These are phyloP conservation scores for Quercus dentata DNA, from an alignment of 306 rosid species.

Conservation along the genomic window DNA sequence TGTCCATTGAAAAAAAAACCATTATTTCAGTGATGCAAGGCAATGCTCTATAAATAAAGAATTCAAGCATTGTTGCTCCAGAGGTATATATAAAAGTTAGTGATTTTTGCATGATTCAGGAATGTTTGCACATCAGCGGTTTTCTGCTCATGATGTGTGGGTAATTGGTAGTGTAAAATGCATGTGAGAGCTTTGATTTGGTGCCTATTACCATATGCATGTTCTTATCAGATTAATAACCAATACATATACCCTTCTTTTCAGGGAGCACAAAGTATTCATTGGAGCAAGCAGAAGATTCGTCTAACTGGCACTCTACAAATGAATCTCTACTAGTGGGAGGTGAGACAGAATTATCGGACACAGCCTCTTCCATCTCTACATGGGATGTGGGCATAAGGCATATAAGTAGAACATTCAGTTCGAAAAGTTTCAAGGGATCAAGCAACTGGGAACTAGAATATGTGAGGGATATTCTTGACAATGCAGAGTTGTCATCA, in stretches of 20 bases:
- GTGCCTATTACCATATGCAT: slow-evolving; percentile 6
- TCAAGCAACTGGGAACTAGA: slow-evolving; percentile 60
- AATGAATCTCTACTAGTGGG: slow-evolving; percentile 30
- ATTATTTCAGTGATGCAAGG: not conserved
- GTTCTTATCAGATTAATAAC: slow-evolving; percentile 5
- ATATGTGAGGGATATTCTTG: slow-evolving; percentile 52
- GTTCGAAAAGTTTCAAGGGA: slow-evolving; percentile 24
- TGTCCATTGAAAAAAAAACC: not conserved
- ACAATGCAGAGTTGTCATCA: slow-evolving; percentile 41
- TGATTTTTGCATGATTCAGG: slow-evolving; percentile 1
- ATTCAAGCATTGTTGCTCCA: not conserved
- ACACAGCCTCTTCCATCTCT: slow-evolving; percentile 36
- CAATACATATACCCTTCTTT: slow-evolving; percentile 14
- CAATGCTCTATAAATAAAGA: not conserved
- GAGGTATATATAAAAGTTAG: not conserved
- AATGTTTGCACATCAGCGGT: not conserved
- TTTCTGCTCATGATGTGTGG: not conserved
- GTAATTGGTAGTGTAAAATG: not conserved
- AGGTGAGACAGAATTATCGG: slow-evolving; percentile 27
- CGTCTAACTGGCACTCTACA: slow-evolving; percentile 29
- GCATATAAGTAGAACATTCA: slow-evolving; percentile 16
- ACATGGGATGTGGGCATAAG: slow-evolving; percentile 19
- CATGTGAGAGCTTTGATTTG: slow-evolving; percentile 3
- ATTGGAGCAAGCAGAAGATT: slow-evolving; percentile 43
- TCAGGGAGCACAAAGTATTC: slow-evolving; percentile 56